Conservation (phyloP, 305 asterid genomes). For the Fraxinus latifolia region DNA sequence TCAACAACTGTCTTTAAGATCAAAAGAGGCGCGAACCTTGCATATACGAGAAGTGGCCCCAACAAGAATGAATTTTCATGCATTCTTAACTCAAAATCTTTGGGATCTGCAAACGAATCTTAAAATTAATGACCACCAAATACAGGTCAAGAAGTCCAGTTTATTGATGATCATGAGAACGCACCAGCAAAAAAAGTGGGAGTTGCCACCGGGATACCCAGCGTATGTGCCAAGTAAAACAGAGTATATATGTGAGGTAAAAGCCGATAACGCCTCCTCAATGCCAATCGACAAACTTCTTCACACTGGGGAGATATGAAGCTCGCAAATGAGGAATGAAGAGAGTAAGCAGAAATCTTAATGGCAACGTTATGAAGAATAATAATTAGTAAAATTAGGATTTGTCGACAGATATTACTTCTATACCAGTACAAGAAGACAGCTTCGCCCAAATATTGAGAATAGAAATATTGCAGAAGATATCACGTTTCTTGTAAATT, state of each 20-base stretch:
- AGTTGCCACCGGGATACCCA: slow-evolving; percentile 77
- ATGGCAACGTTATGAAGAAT: slow-evolving; percentile 3
- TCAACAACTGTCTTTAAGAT: neutral
- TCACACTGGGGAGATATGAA: slow-evolving; percentile 53
- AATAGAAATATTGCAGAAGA: neutral
- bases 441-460: neutral
- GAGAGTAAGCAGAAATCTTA: slow-evolving; percentile 7
- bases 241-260: slow-evolving; percentile 86
- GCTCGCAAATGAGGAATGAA: neutral
- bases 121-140: slow-evolving; percentile 14
- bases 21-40: slow-evolving; percentile 55
- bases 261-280: slow-evolving; percentile 84
- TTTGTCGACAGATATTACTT: neutral
- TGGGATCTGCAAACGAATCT: slow-evolving; percentile 60
- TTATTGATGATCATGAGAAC: slow-evolving; percentile 12
- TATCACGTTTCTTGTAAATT: neutral
- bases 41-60: slow-evolving; percentile 82
- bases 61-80: slow-evolving; percentile 80
- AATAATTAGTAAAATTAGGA: neutral
- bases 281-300: slow-evolving; percentile 92
- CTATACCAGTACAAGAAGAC: neutral
- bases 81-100: slow-evolving; percentile 66
- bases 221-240: slow-evolving; percentile 77
- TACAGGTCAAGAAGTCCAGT: slow-evolving; percentile 14
- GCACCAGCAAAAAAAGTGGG: slow-evolving; percentile 86